Base-by-base conservation (phyloP, 805 yeast genomes). In the Jamesozyma hellenica region DNA sequence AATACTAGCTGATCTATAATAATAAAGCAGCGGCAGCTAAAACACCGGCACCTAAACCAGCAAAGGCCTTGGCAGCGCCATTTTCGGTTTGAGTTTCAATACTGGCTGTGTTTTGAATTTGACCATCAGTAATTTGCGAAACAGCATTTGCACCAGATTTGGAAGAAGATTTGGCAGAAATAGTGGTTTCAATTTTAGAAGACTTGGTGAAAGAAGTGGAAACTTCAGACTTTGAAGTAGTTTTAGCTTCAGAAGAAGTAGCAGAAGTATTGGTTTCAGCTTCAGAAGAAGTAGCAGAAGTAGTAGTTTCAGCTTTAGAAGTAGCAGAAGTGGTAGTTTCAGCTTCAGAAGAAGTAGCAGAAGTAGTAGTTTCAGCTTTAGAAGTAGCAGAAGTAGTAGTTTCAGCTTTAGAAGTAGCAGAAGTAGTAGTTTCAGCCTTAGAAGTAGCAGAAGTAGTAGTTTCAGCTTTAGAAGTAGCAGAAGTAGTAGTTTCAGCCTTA, bases 21-120 rank as follows among this genome's bases (percentile, higher is more conserved):
- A 62, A 42, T 43, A 61, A 60, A 40, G 60, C 65, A 35, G 54
- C 62, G 19, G 60, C 58, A 38, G 61, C 52, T 32, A 42, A 28
- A 21, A 41, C 39, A 28, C 54, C 55, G 36, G 60, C 48, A 42
- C 48, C 48, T 31, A 47, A 34, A 44, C 47, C 50, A 26, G 37
- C 44, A 37, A 40, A 60, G 19, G 48, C 39, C 38, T 39, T 44
- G 27, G 62, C 39, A 28, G 65, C 38, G 28, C 63, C 46, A 31
- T 60, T 37, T 28, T 59, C 30, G 15, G 61, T 41, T 42, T 45
- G 40, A 28, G 36, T 36, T 6, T 31, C 19, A 30, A 34, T 30
- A 18, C 27, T 29, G 26, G 40, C 28, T 33, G 44, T 35, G 19
- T 42, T 44, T 34, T 38, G 44, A 18, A 44, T 33, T 37, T 43